Conservation (phyloP, 2,329 filamentous ascomycete species). For the Hysterium pulicare region DNA sequence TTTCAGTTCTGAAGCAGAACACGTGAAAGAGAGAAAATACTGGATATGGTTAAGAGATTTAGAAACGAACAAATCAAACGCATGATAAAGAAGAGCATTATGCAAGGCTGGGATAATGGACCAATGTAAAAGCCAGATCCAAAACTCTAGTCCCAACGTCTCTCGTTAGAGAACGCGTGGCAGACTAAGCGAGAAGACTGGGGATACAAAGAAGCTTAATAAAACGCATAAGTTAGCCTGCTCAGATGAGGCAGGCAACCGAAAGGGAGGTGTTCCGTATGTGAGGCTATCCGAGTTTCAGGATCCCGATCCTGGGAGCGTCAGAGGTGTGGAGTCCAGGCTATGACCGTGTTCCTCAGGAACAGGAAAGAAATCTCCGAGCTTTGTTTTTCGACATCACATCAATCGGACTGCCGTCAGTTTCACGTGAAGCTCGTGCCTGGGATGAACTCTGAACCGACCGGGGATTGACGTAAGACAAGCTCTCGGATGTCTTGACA, state of each 20-base stretch:
- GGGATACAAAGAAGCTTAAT: constrained; percentile 17
- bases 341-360: not conserved
- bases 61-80: constrained; percentile 33
- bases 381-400: not conserved
- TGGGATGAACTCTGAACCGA: not conserved
- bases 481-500: not conserved
- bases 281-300: constrained; percentile 36
- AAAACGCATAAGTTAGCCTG: constrained; percentile 38
- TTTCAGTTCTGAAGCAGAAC: constrained; percentile 15
- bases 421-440: not conserved
- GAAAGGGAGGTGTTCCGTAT: constrained; percentile 7
- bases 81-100: constrained; percentile 21
- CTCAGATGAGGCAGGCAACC: constrained; percentile 23
- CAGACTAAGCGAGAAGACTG: constrained; percentile 23
- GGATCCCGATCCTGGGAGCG: constrained; percentile 5
- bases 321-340: not conserved
- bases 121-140: constrained; percentile 16
- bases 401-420: not conserved
- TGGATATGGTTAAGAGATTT: constrained; percentile 11
- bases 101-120: constrained; percentile 16
- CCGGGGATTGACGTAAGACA: no score
- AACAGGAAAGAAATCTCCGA: not conserved
- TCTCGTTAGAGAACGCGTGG: constrained; percentile 32
- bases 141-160: constrained; percentile 27
- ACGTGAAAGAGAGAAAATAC: constrained; percentile 14